Evolutionary conservation across 2,329 filamentous ascomycete genomes (phyloP).

Genomic region (Apiospora marii): DNA sequence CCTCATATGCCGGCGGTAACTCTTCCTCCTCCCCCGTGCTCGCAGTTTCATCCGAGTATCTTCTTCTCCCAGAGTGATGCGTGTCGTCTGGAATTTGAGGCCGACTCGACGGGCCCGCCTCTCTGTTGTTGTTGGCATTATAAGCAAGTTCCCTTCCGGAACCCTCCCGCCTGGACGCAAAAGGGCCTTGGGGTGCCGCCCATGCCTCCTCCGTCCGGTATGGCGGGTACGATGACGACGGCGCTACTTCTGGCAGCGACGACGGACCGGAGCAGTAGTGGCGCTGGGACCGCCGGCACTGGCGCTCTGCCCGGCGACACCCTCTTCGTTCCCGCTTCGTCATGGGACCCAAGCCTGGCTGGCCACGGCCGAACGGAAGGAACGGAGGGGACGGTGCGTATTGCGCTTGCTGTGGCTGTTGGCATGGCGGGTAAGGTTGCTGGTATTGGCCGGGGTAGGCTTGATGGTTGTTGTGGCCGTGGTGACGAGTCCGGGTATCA

Average conservation of each 20-base stretch:
- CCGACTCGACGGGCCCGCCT: not conserved
- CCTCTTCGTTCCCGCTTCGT: not conserved
- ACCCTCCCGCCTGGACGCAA: not conserved
- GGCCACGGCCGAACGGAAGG: not conserved
- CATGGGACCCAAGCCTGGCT: not conserved
- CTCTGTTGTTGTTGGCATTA: not conserved
- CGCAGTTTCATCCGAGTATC: not conserved
- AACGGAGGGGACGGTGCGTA: not conserved
- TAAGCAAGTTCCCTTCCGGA: not conserved
- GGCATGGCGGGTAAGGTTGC: not conserved
- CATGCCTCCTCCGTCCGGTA: not conserved
- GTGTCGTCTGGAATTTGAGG: not conserved
- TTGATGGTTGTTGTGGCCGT: not conserved
- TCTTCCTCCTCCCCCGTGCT: not conserved
- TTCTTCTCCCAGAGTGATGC: not conserved
- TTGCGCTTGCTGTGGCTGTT: not conserved
- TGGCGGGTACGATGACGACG: not conserved
- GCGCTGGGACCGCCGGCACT: not conserved
- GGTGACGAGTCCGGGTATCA: not conserved
- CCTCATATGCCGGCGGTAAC: not conserved
- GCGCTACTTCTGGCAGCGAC: too few species aligned
- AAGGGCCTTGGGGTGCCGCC: not conserved
- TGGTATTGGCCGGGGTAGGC: not conserved
- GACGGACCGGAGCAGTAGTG: not conserved
- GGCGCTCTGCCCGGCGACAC: not conserved